phyloP scores from a whole-genome alignment of 2,329 filamentous ascomycete species.

The Penicillium sp. region DNA sequence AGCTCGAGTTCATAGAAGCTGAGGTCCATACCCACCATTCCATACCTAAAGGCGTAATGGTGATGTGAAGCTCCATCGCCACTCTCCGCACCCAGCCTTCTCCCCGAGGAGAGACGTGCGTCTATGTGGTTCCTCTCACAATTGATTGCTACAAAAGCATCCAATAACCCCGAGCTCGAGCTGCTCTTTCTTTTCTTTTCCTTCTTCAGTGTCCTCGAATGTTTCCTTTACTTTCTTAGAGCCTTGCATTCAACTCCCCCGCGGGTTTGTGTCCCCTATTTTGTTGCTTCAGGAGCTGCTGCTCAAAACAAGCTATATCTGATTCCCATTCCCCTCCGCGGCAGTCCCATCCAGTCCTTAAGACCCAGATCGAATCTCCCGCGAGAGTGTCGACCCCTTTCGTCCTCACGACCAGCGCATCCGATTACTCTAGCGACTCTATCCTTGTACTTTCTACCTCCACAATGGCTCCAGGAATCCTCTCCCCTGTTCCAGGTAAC shows the following conservation, averaged over 20 bases:
- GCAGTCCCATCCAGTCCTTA: conserved; percentile 2
- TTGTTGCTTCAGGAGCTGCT: conserved; percentile 24
- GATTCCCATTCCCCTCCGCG: conserved; percentile 13
- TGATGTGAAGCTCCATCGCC: conserved; percentile 1
- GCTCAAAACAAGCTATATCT: conserved; percentile 18
- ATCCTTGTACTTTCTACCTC: conserved; percentile 1
- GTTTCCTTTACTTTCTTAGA: conserved; percentile 6
- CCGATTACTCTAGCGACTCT: background rate
- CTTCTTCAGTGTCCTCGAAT: conserved; percentile 4
- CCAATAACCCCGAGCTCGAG: background rate
- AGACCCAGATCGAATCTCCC: background rate
- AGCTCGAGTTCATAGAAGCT: background rate
- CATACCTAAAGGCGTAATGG: background rate
- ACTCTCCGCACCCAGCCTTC: background rate
- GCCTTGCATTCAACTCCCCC: background rate
- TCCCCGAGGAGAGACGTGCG: background rate
- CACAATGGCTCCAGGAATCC: conserved; percentile 24
- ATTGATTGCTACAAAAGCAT: conserved; percentile 19
- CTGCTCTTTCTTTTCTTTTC: conserved; percentile 4
- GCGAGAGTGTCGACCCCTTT: conserved; percentile 13
- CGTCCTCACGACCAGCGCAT: conserved; percentile 4
- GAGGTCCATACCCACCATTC: background rate
- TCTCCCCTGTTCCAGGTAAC: conserved; percentile 24
- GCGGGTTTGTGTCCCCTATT: conserved; percentile 21
- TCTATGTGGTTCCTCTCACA: background rate